Percentiles rank a stretch among this genome's conserved stretches.
These are phyloP conservation scores for Clonostachys rosea DNA, from an alignment of 2,329 filamentous ascomycete genomes.

Conservation along the genomic window DNA sequence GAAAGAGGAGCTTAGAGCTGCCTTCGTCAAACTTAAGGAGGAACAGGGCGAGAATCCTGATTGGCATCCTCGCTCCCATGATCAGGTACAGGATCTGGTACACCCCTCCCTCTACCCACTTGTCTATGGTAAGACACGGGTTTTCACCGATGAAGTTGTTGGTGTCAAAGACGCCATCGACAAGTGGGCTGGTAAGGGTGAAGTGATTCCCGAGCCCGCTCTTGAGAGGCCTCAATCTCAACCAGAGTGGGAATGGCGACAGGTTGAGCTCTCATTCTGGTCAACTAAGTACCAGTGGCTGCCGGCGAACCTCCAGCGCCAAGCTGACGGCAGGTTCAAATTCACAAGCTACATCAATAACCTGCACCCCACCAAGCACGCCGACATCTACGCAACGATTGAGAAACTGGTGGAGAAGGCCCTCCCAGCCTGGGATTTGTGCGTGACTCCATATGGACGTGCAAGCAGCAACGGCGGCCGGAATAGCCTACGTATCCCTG, in stretches of 20 bases:
- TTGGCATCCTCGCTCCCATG: slow-evolving; percentile 48
- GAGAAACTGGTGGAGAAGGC: slow-evolving; percentile 26
- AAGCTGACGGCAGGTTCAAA: slow-evolving; percentile 8
- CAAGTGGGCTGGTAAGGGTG: slow-evolving; percentile 15
- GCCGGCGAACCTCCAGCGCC: slow-evolving; percentile 28
- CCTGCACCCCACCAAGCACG: slow-evolving; percentile 27
- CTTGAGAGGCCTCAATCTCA: too few relatives aligned
- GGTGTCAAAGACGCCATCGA: slow-evolving; percentile 15
- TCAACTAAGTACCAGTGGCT: slow-evolving; percentile 21
- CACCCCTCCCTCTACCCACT: slow-evolving; percentile 38
- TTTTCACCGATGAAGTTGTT: slow-evolving; percentile 10
- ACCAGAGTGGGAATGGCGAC: too few relatives aligned
- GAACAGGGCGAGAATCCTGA: slow-evolving; percentile 23
- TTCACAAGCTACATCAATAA: slow-evolving; percentile 43
- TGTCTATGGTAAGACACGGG: slow-evolving; percentile 4
- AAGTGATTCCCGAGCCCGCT: slow-evolving; percentile 2
- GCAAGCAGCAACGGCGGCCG: too few relatives aligned
- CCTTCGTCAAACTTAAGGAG: slow-evolving; percentile 8
- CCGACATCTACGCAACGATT: slow-evolving; percentile 22
- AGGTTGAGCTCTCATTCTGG: slow-evolving; percentile 7
- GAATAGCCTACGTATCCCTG: too few relatives aligned
- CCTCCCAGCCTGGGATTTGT: slow-evolving; percentile 41
- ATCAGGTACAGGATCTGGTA: slow-evolving; percentile 48
- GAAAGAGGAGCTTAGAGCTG: slow-evolving; percentile 2
- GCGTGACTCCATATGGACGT: slow-evolving; percentile 6